Base-by-base conservation (phyloP, 2,329 filamentous ascomycete genomes). In the Cephalotrichum gorgonifer region DNA sequence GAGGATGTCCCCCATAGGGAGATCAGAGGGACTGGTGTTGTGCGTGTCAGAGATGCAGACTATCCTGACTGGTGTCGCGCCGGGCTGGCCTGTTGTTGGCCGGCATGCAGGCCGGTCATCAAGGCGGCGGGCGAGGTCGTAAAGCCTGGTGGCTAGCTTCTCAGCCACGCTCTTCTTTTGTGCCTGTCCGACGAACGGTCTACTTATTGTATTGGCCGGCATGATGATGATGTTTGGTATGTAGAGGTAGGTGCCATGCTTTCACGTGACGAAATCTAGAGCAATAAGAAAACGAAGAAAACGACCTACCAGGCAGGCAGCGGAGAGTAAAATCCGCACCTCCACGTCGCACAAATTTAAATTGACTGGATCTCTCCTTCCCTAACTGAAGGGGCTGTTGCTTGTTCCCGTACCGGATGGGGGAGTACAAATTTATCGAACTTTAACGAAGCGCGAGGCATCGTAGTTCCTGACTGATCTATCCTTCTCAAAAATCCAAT, bases 1-100 rank as follows among this genome's bases (percentile, higher is more conserved):
- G 14, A 75, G 62, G 2, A 74, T 57, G 52, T 75, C 70, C 2
- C 67, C 71, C 2, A 52, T 28, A 1, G 69, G 69, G 9, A 74
- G 51, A 1, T 50, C 47, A 4, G 39, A 23, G 3, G 62, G 65
- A 7, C 61, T 59, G 14, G 52, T 58, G 53, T 67, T 67, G 56
- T 73, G 69, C 9, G 69, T 73, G 53, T 73, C 69, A 8, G 70
- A 73, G 35, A 73, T 42, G 39, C 39, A 42, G 39, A 42, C 39
- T 2, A 42, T 9, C 17, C 3, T 25, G 39, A 42, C 22, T 20
- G 39, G 39, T 9, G 20, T 42, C 39, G 20, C 6, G 39, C 39
- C 39, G 17, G 39, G 39, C 2, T 25, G 39, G 39, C 8, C 39
- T 42, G n/a, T 42, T 42, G 39, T 25, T 25, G 39, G n/a, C 6